These are phyloP conservation scores for Tuber microsphaerosporum DNA, from an alignment of 495 filamentous ascomycete species.

Conservation along the genomic window DNA sequence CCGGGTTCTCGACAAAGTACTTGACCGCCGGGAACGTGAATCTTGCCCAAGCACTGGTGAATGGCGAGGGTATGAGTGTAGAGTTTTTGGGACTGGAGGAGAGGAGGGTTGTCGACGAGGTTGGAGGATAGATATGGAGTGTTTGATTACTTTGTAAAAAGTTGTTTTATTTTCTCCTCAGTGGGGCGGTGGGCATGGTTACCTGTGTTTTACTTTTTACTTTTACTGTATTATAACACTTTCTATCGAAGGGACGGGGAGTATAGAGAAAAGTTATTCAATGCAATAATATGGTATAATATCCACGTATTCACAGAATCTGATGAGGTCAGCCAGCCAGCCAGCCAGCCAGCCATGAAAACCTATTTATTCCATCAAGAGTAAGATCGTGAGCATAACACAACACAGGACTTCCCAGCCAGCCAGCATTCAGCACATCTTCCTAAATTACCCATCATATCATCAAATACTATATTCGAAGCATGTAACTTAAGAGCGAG, in stretches of 20 bases:
- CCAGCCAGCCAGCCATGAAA: background rate
- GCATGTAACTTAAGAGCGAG: too few relatives aligned
- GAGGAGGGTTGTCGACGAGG: slow-evolving; percentile 43
- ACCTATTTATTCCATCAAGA: background rate
- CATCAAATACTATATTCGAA: too few relatives aligned
- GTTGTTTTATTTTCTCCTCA: background rate
- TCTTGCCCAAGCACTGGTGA: slow-evolving; percentile 66
- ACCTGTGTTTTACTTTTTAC: background rate
- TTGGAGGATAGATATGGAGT: slow-evolving; percentile 18
- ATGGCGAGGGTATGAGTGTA: slow-evolving; percentile 50
- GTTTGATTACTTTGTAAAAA: background rate
- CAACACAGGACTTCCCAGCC: background rate
- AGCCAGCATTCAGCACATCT: too few relatives aligned
- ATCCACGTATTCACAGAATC: background rate
- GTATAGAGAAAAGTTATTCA: background rate
- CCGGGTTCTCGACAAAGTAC: slow-evolving; percentile 86
- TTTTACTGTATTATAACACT: background rate
- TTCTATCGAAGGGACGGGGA: background rate
- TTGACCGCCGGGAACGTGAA: slow-evolving; percentile 72
- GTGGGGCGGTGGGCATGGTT: background rate
- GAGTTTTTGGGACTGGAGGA: slow-evolving; percentile 60
- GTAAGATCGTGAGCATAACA: background rate
- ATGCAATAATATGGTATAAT: background rate
- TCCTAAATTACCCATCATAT: too few relatives aligned
- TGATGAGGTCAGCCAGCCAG: too few relatives aligned